Evolutionary conservation across 345 rosid genomes (phyloP).

Genomic region (Lagerstroemia speciosa): DNA sequence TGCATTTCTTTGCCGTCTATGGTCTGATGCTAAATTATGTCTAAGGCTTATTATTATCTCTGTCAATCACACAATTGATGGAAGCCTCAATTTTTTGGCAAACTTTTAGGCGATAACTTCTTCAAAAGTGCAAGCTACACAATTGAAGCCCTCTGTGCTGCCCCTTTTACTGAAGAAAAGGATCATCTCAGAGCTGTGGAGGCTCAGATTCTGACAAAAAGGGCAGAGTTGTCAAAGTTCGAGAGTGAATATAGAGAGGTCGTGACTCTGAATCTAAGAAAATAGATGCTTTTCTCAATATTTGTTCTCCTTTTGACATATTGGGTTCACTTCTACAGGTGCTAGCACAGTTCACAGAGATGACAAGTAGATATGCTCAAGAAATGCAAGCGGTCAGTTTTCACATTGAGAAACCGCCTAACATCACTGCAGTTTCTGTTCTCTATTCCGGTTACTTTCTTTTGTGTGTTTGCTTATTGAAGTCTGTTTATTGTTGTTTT

Average conservation of each 20-base stretch:
- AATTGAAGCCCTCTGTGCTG: conserved; percentile 80
- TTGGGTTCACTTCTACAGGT: conserved; percentile 38
- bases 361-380: conserved; percentile 82
- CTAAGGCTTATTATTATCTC: neutral
- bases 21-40: conserved; percentile 25
- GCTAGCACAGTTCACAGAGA: conserved; percentile 72
- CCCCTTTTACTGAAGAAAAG: conserved; percentile 63
- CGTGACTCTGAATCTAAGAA: neutral
- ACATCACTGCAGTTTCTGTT: neutral
- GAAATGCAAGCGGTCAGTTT: conserved; percentile 88
- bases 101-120: conserved; percentile 79
- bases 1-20: conserved; percentile 86
- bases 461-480: neutral
- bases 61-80: conserved; percentile 3
- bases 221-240: conserved; percentile 77
- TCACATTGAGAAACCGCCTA: neutral
- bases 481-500: neutral
- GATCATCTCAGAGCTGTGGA: conserved; percentile 79
- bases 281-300: neutral
- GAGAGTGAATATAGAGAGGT: conserved; percentile 96
- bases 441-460: neutral
- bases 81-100: conserved; percentile 11
- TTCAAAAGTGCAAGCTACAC: conserved; percentile 85
- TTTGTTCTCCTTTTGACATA: conserved; percentile 1
- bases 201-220: conserved; percentile 73